A percentile compares a stretch with the other conserved stretches of the same genome.
These are phyloP conservation scores for Brassica carinata DNA, from an alignment of 345 rosid species.

Conservation along the genomic window DNA sequence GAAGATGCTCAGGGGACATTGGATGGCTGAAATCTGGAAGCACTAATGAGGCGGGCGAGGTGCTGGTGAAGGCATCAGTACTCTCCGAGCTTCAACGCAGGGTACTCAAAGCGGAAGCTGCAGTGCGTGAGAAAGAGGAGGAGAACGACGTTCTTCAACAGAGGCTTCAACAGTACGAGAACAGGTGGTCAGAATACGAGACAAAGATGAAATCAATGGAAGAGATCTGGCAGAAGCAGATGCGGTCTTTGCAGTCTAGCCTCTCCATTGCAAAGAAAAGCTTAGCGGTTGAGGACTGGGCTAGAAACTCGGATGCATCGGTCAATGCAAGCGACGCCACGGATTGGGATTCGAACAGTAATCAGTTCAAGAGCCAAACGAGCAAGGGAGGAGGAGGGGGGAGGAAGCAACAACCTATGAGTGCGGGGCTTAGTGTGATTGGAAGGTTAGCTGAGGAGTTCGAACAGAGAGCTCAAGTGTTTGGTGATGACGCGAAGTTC, in stretches of 20 bases:
- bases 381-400: constrained; percentile 60
- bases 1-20: constrained; percentile 85
- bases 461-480: constrained; percentile 94
- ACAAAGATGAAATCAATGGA: constrained; percentile 98
- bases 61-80: constrained; percentile 82
- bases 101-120: constrained; percentile 90
- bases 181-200: constrained; percentile 98
- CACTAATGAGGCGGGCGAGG: constrained; percentile 68
- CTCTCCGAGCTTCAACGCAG: constrained; percentile 91
- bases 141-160: constrained; percentile 94
- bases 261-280: constrained; percentile 97
- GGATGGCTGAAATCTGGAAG: constrained; percentile 60
- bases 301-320: constrained; percentile 88
- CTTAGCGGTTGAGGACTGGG: constrained; percentile 78
- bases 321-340: constrained; percentile 76
- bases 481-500: constrained; percentile 94
- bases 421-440: constrained; percentile 81
- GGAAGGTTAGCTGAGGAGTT: constrained; percentile 91
- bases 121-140: constrained; percentile 84
- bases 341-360: constrained; percentile 75
- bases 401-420: constrained; percentile 57
- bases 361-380: constrained; percentile 53
- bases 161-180: constrained; percentile 91
- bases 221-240: constrained; percentile 98
- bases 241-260: constrained; percentile 96